phyloP scores from a whole-genome alignment of 2,329 filamentous ascomycete genomes.

The Cladophialophora immunda region DNA sequence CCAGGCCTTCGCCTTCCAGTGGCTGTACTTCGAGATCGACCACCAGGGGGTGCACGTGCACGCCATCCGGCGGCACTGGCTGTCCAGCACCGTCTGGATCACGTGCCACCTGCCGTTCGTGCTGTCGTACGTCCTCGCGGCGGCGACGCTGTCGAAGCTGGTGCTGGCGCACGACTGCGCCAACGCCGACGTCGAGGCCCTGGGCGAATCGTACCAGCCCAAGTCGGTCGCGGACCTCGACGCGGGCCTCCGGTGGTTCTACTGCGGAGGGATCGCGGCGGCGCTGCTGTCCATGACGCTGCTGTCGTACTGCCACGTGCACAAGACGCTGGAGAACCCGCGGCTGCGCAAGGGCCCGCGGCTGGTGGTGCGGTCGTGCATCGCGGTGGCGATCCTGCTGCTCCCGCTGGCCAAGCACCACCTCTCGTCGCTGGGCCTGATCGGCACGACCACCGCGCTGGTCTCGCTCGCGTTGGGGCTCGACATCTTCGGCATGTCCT shows the following conservation, averaged over 20 bases:
- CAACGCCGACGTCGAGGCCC: conserved; percentile 17
- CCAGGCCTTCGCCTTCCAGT: conserved; percentile 21
- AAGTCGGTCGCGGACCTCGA: conserved; percentile 14
- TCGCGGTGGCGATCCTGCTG: conserved; percentile 14
- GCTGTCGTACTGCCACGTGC: conserved; percentile 18
- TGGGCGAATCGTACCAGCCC: conserved; percentile 12
- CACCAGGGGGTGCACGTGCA: conserved; percentile 18
- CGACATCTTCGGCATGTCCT: conserved; percentile 22
- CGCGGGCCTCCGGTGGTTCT: conserved; percentile 15
- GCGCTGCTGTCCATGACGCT: conserved; percentile 16
- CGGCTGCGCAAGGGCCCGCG: conserved; percentile 12
- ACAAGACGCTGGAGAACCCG: conserved; percentile 20
- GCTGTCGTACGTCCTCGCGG: conserved; percentile 15
- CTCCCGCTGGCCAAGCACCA: conserved; percentile 15
- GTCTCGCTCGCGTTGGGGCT: conserved; percentile 5
- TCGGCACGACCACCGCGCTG: conserved; percentile 14
- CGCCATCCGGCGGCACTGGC: conserved; percentile 20
- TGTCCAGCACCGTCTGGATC: conserved; percentile 21
- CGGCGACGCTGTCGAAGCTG: conserved; percentile 15
- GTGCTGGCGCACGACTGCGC: conserved; percentile 22
- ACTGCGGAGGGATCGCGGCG: conserved; percentile 11
- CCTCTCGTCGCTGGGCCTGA: conserved; percentile 11
- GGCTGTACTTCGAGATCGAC: conserved; percentile 21
- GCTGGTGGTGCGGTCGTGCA: conserved; percentile 8
- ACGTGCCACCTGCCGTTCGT: conserved; percentile 22